These are phyloP conservation scores for Schizophyllum amplum DNA, from an alignment of 1,284 basidiomycete species.

Conservation along the genomic window DNA sequence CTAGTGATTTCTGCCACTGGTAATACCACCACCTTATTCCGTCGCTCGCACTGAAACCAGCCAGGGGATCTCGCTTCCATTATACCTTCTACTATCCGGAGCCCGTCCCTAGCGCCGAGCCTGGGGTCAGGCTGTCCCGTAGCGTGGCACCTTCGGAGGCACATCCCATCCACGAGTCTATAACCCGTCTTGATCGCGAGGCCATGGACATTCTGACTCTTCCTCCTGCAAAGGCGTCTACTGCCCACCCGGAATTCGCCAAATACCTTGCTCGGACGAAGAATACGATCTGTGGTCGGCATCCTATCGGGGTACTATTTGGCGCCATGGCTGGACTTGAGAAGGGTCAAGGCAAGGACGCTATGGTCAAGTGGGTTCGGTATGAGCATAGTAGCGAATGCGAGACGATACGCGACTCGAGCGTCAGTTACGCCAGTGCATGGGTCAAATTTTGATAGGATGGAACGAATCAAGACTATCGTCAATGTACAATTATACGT, in stretches of 20 bases:
- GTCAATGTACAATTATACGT: slow-evolving; percentile 4
- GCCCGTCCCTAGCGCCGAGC: slow-evolving; percentile 43
- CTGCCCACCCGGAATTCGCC: slow-evolving; percentile 60
- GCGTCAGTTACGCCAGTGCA: slow-evolving; percentile 94
- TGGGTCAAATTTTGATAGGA: slow-evolving; percentile 48
- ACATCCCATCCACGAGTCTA: slow-evolving; percentile 64
- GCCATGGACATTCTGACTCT: slow-evolving; percentile 70
- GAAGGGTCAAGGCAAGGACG: slow-evolving; percentile 31
- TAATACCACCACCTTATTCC: slow-evolving; percentile 22
- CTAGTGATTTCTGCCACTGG: slow-evolving; percentile 99
- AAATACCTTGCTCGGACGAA: slow-evolving; percentile 75
- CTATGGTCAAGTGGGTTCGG: slow-evolving; percentile 64
- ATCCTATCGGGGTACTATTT: slow-evolving; percentile 90
- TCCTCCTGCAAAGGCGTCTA: slow-evolving; percentile 40
- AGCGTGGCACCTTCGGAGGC: slow-evolving; percentile 29
- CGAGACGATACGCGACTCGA: slow-evolving; percentile 63
- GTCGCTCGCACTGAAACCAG: background rate
- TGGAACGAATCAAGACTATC: slow-evolving; percentile 2
- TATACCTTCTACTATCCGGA: slow-evolving; percentile 93
- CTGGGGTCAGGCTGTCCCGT: slow-evolving; percentile 45
- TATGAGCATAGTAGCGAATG: slow-evolving; percentile 91
- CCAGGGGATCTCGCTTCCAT: slow-evolving; percentile 83
- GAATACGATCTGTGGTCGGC: slow-evolving; percentile 96
- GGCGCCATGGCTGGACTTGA: slow-evolving; percentile 66
- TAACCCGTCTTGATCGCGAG: slow-evolving; percentile 68